A percentile compares a stretch with the other conserved stretches of the same genome.
Conservation (phyloP, 2,329 filamentous ascomycete species). For the Delphinella strobiligena region DNA sequence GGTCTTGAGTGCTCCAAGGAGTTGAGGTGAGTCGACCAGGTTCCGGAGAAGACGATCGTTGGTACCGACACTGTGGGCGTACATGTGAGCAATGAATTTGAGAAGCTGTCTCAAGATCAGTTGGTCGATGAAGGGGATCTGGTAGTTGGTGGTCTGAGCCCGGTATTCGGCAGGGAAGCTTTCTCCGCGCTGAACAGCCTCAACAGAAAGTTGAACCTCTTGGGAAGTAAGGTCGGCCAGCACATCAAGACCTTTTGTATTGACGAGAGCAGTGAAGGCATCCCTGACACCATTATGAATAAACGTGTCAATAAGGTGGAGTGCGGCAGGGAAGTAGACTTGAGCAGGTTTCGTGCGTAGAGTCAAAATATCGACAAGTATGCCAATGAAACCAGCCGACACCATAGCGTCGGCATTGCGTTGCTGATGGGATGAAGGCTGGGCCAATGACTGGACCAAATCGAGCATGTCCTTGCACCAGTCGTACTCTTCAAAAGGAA, state of each 20-base stretch:
- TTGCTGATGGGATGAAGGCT: constrained; percentile 45
- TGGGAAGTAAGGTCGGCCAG: constrained; percentile 77
- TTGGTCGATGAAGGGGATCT: constrained; percentile 85
- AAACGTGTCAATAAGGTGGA: constrained; percentile 79
- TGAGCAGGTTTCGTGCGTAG: constrained; percentile 72
- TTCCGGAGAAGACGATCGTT: constrained; percentile 86
- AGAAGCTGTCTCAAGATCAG: constrained; percentile 88
- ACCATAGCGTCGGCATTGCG: constrained; percentile 75
- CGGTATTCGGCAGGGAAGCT: constrained; percentile 62
- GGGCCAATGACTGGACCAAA: constrained; percentile 61
- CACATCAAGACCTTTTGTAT: constrained; percentile 73
- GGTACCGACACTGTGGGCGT: constrained; percentile 65
- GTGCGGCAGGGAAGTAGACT: constrained; percentile 68
- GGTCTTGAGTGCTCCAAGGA: constrained; percentile 65
- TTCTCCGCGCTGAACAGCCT: constrained; percentile 52
- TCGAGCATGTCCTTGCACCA: constrained; percentile 87
- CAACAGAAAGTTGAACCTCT: constrained; percentile 60
- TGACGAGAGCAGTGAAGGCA: constrained; percentile 72
- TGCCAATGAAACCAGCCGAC: constrained; percentile 75
- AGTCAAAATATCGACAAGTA: constrained; percentile 78
- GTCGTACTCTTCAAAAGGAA: constrained; percentile 59
- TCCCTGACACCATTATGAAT: constrained; percentile 68
- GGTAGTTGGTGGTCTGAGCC: constrained; percentile 80
- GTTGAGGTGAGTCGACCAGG: constrained; percentile 79
- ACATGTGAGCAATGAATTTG: constrained; percentile 93